Evolutionary conservation across 2,329 filamentous ascomycete genomes (phyloP).

Genomic region (Zymoseptoria passerinii): DNA sequence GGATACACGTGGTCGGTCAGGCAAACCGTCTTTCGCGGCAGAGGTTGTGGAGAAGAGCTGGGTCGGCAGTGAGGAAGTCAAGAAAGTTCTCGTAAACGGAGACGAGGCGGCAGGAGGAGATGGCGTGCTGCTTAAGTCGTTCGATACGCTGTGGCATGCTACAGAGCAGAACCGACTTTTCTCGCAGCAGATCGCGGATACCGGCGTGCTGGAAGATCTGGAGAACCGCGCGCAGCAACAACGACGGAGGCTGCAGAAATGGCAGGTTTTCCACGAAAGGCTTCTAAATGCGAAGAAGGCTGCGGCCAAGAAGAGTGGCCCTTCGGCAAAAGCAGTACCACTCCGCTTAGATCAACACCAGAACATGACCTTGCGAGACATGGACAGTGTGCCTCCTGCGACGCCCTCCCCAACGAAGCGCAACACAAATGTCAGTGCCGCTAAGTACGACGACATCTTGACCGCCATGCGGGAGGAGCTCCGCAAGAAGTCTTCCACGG

Average conservation of each 20-base stretch:
- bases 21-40: constrained; percentile 37
- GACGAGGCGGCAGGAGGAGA: constrained; percentile 51
- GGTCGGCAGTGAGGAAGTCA: constrained; percentile 68
- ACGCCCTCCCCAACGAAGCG: constrained; percentile 9
- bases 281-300: constrained; percentile 16
- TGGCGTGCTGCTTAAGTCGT: constrained; percentile 52
- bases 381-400: constrained; percentile 8
- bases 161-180: constrained; percentile 34
- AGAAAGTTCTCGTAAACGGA: constrained; percentile 61
- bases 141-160: constrained; percentile 64
- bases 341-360: constrained; percentile 25
- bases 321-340: constrained; percentile 4
- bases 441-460: constrained; percentile 28
- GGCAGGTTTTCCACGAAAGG: constrained; percentile 57
- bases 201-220: constrained; percentile 60
- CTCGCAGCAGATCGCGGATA: constrained; percentile 43
- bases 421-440: constrained; percentile 10
- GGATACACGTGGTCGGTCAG: background rate
- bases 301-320: constrained; percentile 3
- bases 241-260: constrained; percentile 58
- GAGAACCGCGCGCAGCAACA: constrained; percentile 61
- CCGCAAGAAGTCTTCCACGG: constrained; percentile 13
- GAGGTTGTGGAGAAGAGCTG: constrained; percentile 63
- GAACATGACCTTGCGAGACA: constrained; percentile 22
- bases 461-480: constrained; percentile 29